A percentile compares a stretch with the other conserved stretches of the same genome.
These are phyloP conservation scores for Fusarium bulbicola DNA, from an alignment of 2,329 filamentous ascomycete genomes.

Conservation along the genomic window DNA sequence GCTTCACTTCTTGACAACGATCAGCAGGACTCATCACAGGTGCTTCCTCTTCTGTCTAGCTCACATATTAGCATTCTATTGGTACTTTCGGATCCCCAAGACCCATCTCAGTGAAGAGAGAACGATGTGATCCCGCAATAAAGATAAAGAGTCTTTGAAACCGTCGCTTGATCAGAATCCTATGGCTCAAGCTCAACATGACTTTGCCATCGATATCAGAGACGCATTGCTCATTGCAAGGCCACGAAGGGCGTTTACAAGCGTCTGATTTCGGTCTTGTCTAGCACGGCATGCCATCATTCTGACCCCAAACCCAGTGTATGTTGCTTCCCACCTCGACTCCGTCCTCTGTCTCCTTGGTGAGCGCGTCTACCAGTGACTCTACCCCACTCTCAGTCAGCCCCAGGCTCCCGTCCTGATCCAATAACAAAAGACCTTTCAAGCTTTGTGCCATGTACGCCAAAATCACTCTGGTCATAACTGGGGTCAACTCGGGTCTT, in stretches of 20 bases:
- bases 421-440: accelerated
- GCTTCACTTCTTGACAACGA: neutral
- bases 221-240: neutral
- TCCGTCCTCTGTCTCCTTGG: accelerated
- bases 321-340: accelerated
- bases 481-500: neutral
- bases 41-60: accelerated
- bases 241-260: accelerated
- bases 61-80: neutral
- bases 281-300: neutral
- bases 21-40: too few relatives aligned
- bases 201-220: neutral
- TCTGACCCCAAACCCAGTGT: neutral
- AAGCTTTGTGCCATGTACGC: neutral
- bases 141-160: accelerated
- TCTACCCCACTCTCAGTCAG: neutral
- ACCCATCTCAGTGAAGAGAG: neutral
- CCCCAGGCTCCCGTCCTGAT: accelerated
- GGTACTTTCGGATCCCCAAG: accelerated
- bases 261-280: accelerated
- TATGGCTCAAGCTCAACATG: neutral
- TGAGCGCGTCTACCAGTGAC: accelerated
- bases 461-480: accelerated
- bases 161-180: accelerated
- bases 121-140: neutral